Evolutionary conservation across 116 monocot genomes (phyloP), one percentile per base, ranked within the genome.

Genomic region (Papilionanthe hybrid): DNA sequence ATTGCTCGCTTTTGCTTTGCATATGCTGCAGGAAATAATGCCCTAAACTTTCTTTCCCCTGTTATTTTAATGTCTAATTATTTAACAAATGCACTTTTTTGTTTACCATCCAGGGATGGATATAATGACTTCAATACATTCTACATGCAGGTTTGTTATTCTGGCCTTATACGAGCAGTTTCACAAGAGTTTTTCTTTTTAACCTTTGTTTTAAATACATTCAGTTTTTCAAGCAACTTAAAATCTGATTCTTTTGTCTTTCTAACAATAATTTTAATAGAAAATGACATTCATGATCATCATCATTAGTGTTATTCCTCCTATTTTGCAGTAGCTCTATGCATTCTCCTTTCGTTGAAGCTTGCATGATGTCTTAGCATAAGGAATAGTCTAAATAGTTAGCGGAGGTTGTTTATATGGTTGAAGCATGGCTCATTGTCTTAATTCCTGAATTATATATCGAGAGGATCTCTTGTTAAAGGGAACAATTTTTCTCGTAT

Each of bases 91-190:
- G 41, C 72, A 15, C 1, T 79, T 27, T 77, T 81, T 75, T 25
- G 42, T 44, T 27, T 80, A 48, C 22, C 43, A 28, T 77, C 57
- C 84, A 96, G 96, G 88, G 96, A 96, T 78, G 96, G 96, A 50
- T 96, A 96, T 73, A 96, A 96, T 75, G 96, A 96, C 76, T 96
- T 96, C 92, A 96, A 96, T 76, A 96, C 96, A 81, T 93, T 96
- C 85, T 96, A 96, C 80, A 87, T 96, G 87, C 96, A 96, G 96
- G 96, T 95, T 78, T 63, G 65, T 72, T 71, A 44, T 47, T 29
- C 27, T 73, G 73, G 15, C 4, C 73, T 73, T 20, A 20, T 41
- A 44, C 73, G 19, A n/a, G 19, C 20, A 73, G 69, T 71, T 71
- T 15, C 69, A 22, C 17, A 20, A 30, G 43, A 17, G 43, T 20